phyloP scores from a whole-genome alignment of 176 grass and related monocot species.

The Cymbopogon citratus region DNA sequence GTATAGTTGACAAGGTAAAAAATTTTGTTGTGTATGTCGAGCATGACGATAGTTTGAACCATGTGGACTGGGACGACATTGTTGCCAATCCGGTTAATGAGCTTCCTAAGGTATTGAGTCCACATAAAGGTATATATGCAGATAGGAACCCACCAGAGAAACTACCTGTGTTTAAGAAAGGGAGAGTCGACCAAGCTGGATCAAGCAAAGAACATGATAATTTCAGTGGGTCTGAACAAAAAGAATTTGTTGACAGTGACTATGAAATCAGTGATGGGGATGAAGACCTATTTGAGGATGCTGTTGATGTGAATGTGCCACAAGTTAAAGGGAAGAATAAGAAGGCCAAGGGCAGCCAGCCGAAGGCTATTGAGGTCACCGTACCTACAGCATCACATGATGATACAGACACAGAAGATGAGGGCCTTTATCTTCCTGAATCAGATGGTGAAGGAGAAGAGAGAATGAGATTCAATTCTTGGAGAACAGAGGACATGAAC shows the following conservation, averaged over 20 bases:
- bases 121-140: no score
- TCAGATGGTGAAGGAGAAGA: neutral
- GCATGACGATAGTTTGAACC: no score
- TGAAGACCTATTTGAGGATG: neutral
- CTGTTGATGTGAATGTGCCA: neutral
- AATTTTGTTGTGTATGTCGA: no score
- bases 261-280: neutral
- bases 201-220: neutral
- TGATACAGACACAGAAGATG: neutral
- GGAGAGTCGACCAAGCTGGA: no score
- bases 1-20: no score
- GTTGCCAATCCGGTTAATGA: no score
- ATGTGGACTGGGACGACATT: neutral
- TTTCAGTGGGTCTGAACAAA: neutral
- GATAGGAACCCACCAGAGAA: neutral
- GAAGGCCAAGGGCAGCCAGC: neutral
- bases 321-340: neutral
- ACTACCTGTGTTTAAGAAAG: neutral
- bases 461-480: neutral
- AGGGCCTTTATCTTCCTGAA: neutral
- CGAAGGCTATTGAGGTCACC: neutral
- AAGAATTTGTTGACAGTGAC: neutral
- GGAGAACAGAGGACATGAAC: neutral
- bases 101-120: no score
- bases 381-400: neutral